phyloP scores from a whole-genome alignment of 371 early-diverging fungal species.

The Fennellomyces sp. region DNA sequence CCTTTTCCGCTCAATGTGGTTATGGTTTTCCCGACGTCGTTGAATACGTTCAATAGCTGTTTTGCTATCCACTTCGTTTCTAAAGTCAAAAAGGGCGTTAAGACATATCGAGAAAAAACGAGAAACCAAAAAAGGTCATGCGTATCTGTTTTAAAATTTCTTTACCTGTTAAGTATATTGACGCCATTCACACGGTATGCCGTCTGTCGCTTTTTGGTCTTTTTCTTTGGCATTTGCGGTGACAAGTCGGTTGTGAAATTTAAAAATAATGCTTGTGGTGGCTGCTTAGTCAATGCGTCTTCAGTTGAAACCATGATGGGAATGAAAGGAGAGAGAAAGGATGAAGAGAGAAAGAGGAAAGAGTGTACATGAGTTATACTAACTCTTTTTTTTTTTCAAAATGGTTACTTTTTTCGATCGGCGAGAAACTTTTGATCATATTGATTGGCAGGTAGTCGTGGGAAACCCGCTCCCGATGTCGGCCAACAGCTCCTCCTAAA shows the following conservation, averaged over 20 bases:
- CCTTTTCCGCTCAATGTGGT: slow-evolving; percentile 75
- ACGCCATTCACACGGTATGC: slow-evolving; percentile 64
- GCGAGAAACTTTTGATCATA: neutral
- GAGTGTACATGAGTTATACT: neutral
- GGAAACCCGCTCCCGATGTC: neutral
- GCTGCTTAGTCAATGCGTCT: slow-evolving; percentile 15
- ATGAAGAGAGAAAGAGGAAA: neutral
- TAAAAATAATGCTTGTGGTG: slow-evolving; percentile 17
- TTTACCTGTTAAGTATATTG: slow-evolving; percentile 68
- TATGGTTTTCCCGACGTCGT: slow-evolving; percentile 77
- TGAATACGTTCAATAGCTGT: slow-evolving; percentile 75
- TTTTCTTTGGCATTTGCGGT: slow-evolving; percentile 28
- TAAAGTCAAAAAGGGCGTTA: slow-evolving; percentile 22
- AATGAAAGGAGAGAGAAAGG: neutral
- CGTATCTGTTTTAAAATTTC: too few relatives aligned
- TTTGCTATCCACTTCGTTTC: slow-evolving; percentile 71
- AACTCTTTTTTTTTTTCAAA: neutral
- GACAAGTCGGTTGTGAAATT: slow-evolving; percentile 25
- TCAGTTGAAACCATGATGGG: neutral
- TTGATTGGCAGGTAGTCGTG: slow-evolving; percentile 1
- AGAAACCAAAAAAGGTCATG: neutral
- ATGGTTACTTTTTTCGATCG: neutral
- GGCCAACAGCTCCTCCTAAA: neutral
- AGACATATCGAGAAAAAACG: too few relatives aligned
- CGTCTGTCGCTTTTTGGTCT: slow-evolving; percentile 46